Conservation (phyloP, 352 stramenopile species). For the Aphanomyces cochlioides region DNA sequence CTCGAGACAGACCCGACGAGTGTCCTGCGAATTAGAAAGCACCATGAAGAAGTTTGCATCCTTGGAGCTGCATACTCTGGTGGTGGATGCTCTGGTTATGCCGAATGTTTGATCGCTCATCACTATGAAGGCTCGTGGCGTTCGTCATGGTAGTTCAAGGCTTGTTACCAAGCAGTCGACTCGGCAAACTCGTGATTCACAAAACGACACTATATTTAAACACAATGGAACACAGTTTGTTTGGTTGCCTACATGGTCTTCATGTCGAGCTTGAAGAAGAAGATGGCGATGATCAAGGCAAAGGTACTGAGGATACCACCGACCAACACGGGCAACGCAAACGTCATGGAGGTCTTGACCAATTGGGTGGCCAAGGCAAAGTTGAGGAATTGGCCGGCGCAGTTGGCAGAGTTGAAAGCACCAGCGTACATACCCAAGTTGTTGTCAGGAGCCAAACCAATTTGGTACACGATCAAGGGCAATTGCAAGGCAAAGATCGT, state of each 20-base stretch:
- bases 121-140: conserved; percentile 2
- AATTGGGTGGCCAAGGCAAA: conserved; percentile 54
- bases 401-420: conserved; percentile 71
- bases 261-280: conserved; percentile 6
- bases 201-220: too few relatives aligned
- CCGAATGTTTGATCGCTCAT: background rate
- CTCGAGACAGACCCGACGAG: background rate
- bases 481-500: conserved; percentile 14
- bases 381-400: conserved; percentile 67
- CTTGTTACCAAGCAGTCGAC: too few relatives aligned
- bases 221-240: too few relatives aligned
- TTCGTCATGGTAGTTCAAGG: background rate
- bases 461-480: conserved; percentile 15
- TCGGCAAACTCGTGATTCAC: too few relatives aligned
- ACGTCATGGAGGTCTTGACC: conserved; percentile 60
- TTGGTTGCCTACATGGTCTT: too few relatives aligned
- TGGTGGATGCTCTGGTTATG: background rate
- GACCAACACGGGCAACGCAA: conserved; percentile 59
- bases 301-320: conserved; percentile 58
- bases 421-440: conserved; percentile 69
- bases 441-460: conserved; percentile 25
- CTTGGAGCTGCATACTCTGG: background rate
- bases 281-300: conserved; percentile 40
- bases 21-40: background rate
- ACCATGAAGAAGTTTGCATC: background rate